Conservation (phyloP, 164 flowering plant genomes). For the Tinospora cordifolia region DNA sequence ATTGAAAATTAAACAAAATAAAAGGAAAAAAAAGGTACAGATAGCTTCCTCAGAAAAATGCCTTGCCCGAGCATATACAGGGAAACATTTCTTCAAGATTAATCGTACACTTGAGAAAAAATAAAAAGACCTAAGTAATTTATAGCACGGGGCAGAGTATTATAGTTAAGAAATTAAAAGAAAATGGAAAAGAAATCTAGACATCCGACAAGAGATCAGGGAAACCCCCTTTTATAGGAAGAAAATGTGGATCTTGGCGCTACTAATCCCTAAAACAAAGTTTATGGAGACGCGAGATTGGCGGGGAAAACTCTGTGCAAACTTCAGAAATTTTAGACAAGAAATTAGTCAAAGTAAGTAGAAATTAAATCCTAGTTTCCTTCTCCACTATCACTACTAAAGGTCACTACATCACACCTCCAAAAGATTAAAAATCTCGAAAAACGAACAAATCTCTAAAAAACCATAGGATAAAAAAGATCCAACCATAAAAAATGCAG, state of each 20-base stretch:
- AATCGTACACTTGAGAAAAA: too few species aligned
- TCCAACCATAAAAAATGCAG: too few species aligned
- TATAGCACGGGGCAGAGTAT: not conserved
- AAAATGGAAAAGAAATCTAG: not conserved
- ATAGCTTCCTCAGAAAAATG: not conserved
- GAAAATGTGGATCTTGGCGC: conserved; percentile 1
- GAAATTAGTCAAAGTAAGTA: not conserved
- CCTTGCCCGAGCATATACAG: not conserved
- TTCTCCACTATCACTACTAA: too few species aligned
- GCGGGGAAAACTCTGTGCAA: too few species aligned
- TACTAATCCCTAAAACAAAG: not conserved
- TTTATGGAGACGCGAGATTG: not conserved
- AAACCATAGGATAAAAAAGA: too few species aligned
- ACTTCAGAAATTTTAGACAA: not conserved
- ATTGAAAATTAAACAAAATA: not conserved
- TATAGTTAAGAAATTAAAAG: not conserved
- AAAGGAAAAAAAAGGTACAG: not conserved
- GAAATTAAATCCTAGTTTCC: too few species aligned
- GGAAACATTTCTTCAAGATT: not conserved
- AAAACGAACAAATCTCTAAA: too few species aligned
- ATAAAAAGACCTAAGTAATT: not conserved
- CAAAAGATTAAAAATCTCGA: too few species aligned
- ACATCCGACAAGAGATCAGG: not conserved
- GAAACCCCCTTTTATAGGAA: not conserved
- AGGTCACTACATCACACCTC: too few species aligned